Evolutionary conservation across 2,329 filamentous ascomycete species (phyloP).

Genomic region (Trichoderma cornu-damae): DNA sequence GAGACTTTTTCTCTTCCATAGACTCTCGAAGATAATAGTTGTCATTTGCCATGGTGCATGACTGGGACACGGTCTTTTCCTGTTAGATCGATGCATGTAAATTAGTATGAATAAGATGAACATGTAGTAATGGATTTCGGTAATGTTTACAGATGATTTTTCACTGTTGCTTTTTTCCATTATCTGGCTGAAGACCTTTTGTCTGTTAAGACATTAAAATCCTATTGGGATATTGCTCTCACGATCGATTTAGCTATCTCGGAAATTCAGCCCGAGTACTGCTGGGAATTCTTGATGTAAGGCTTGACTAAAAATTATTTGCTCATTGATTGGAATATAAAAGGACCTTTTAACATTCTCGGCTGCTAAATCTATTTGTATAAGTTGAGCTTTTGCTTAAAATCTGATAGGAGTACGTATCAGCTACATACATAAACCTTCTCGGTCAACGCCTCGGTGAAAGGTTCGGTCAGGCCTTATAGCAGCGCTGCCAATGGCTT

Average conservation of each 20-base stretch:
- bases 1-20: conserved; percentile 29
- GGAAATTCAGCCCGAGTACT: too few relatives aligned
- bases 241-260: too few relatives aligned
- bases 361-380: too few relatives aligned
- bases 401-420: neutral
- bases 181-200: too few relatives aligned
- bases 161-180: neutral
- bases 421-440: neutral
- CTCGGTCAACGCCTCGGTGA: conserved; percentile 1
- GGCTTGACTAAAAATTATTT: too few relatives aligned
- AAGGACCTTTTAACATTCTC: too few relatives aligned
- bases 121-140: conserved; percentile 4
- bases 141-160: neutral
- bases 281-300: too few relatives aligned
- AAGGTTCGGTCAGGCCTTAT: neutral
- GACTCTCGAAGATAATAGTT: conserved; percentile 34
- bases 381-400: too few relatives aligned
- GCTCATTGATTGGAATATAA: too few relatives aligned
- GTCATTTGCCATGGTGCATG: conserved; percentile 21
- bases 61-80: conserved; percentile 5
- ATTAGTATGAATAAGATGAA: conserved; percentile 16
- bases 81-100: conserved; percentile 13
- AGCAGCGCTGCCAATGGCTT: neutral
- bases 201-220: too few relatives aligned
- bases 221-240: too few relatives aligned